These are phyloP conservation scores for Udeniomyces megalosporus DNA, from an alignment of 768 basidiomycete species.

Conservation along the genomic window DNA sequence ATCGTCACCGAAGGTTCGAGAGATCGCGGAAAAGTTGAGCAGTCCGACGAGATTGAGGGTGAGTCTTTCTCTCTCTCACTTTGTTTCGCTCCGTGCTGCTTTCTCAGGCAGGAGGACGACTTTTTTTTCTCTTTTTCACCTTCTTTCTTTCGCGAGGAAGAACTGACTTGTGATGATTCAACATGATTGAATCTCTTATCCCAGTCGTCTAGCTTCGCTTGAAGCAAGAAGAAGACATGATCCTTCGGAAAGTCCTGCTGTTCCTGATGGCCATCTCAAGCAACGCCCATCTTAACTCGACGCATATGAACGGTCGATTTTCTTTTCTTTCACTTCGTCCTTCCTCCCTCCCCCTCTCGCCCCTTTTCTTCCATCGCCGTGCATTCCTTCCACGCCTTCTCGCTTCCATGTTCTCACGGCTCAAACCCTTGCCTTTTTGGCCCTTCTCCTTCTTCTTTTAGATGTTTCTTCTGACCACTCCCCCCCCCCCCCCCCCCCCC, in stretches of 20 bases:
- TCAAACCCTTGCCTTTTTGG: background rate
- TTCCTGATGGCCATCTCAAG: too few species aligned
- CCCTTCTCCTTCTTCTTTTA: background rate
- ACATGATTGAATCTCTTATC: too few species aligned
- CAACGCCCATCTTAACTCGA: too few species aligned
- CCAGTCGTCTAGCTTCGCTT: too few species aligned
- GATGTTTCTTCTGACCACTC: background rate
- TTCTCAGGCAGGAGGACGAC: background rate
- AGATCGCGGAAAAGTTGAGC: constrained; percentile 12
- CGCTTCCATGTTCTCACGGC: background rate
- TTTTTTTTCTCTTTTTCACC: background rate
- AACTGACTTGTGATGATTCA: too few species aligned
- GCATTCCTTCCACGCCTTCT: too few species aligned
- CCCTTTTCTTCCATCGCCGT: too few species aligned
- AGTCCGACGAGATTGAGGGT: constrained; percentile 2
- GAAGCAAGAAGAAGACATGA: too few species aligned
- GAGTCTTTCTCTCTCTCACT: background rate
- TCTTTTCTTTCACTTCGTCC: background rate
- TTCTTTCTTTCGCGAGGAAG: background rate
- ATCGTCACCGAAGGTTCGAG: background rate
- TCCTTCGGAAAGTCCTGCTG: too few species aligned
- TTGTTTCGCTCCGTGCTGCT: background rate
- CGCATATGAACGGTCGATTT: background rate
- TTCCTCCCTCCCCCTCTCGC: background rate
- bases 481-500: background rate